Conservation (phyloP, 2,329 filamentous ascomycete species). For the Pyrenophora seminiperda region DNA sequence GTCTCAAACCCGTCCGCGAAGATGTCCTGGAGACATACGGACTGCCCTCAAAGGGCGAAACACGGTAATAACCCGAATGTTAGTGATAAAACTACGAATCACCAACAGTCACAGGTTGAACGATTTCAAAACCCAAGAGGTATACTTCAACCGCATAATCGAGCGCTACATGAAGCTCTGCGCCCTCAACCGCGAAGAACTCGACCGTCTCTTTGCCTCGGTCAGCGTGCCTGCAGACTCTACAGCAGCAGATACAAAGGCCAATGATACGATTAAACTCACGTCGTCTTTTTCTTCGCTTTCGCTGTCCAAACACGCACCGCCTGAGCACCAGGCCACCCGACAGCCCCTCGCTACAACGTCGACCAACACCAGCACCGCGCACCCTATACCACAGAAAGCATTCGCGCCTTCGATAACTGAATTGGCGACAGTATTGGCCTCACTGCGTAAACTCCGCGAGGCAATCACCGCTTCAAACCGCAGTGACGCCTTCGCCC, state of each 20-base stretch:
- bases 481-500: constrained; percentile 78
- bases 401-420: constrained; percentile 45
- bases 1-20: constrained; percentile 71
- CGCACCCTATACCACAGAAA: constrained; percentile 32
- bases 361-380: constrained; percentile 7
- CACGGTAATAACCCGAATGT: constrained; percentile 61
- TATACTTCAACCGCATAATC: constrained; percentile 84
- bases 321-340: constrained; percentile 7
- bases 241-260: background rate
- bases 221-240: constrained; percentile 50
- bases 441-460: constrained; percentile 86
- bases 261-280: constrained; percentile 16
- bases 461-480: constrained; percentile 84
- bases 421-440: constrained; percentile 74
- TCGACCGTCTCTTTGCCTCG: constrained; percentile 75
- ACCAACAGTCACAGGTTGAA: constrained; percentile 46
- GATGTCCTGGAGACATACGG: constrained; percentile 83
- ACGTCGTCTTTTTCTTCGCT: constrained; percentile 21
- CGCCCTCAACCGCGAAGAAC: constrained; percentile 72
- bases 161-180: constrained; percentile 91
- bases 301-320: constrained; percentile 29
- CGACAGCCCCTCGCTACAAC: constrained; percentile 2
- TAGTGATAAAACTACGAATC: background rate
- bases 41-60: constrained; percentile 89
- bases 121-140: constrained; percentile 77